Percentiles rank a stretch among this genome's conserved stretches.
These are phyloP conservation scores for Irpex sp. DNA, from an alignment of 1,284 basidiomycete species.

Conservation along the genomic window DNA sequence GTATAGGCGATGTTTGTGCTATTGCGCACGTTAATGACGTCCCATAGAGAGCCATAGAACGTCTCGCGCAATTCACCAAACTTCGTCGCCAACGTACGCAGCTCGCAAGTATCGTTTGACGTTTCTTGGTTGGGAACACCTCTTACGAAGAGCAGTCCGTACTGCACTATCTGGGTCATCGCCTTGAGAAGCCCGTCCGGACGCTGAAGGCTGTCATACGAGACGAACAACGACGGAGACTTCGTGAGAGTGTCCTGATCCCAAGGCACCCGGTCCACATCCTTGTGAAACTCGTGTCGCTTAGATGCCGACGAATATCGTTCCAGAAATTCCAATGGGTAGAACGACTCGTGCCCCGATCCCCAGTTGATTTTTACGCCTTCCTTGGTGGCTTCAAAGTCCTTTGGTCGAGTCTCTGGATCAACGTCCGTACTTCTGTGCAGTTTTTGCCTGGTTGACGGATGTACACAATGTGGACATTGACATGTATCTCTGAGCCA, in stretches of 20 bases:
- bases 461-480: slow-evolving; percentile 49
- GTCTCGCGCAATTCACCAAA: slow-evolving; percentile 83
- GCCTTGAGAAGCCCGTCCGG: slow-evolving; percentile 44
- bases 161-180: slow-evolving; percentile 51
- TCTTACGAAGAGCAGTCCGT: slow-evolving; percentile 55
- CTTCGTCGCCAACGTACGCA: slow-evolving; percentile 56
- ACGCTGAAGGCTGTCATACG: slow-evolving; percentile 42
- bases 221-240: slow-evolving; percentile 42
- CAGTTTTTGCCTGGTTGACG: slow-evolving; percentile 58
- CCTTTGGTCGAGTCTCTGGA: slow-evolving; percentile 33
- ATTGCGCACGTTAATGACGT: slow-evolving; percentile 76
- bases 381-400: slow-evolving; percentile 32
- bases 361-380: slow-evolving; percentile 55
- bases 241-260: slow-evolving; percentile 31
- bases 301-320: slow-evolving; percentile 26
- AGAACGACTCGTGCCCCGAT: slow-evolving; percentile 57
- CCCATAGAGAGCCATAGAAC: slow-evolving; percentile 91
- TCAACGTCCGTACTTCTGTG: slow-evolving; percentile 69
- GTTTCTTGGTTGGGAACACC: slow-evolving; percentile 57
- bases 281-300: slow-evolving; percentile 37
- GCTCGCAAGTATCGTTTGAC: slow-evolving; percentile 57
- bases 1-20: slow-evolving; percentile 96
- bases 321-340: slow-evolving; percentile 44
- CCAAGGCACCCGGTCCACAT: slow-evolving; percentile 35
- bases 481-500: slow-evolving; percentile 58